Conservation (phyloP, 1,284 basidiomycete species). For the Leccinum griseonigrum region DNA sequence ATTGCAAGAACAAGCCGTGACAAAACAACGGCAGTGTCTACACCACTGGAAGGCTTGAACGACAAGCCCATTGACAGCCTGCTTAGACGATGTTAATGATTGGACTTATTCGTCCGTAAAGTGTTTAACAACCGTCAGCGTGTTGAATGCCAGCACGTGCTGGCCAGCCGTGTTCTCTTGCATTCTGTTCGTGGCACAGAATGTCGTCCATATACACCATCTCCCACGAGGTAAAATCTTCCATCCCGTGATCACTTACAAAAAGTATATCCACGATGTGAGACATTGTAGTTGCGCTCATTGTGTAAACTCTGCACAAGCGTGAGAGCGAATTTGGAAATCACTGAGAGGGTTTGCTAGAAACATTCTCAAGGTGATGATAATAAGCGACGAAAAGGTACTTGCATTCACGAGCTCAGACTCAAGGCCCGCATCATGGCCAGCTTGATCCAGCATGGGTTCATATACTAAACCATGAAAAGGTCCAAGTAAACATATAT, state of each 20-base stretch:
- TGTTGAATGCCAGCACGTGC: constrained; percentile 19
- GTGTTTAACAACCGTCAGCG: constrained; percentile 22
- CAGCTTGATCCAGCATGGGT: constrained; percentile 74
- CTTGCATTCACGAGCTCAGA: constrained; percentile 68
- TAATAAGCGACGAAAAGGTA: neutral
- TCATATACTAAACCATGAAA: constrained; percentile 54
- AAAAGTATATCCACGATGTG: constrained; percentile 85
- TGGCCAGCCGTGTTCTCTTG: constrained; percentile 39
- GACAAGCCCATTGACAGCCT: constrained; percentile 81
- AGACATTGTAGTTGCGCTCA: constrained; percentile 68
- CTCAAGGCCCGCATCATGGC: constrained; percentile 73
- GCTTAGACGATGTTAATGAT: neutral
- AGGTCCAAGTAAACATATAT: neutral
- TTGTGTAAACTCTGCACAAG: constrained; percentile 43
- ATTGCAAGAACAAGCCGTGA: constrained; percentile 46
- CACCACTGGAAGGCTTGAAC: constrained; percentile 46
- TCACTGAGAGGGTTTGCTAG: constrained; percentile 61
- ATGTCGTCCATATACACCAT: constrained; percentile 73
- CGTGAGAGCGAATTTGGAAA: constrained; percentile 73
- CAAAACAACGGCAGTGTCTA: constrained; percentile 55
- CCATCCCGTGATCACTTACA: constrained; percentile 93
- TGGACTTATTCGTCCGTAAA: neutral
- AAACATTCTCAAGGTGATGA: neutral
- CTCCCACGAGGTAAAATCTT: constrained; percentile 73
- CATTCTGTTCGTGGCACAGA: constrained; percentile 39